Conservation (phyloP, 495 filamentous ascomycete species). For the Xylaria longipes region DNA sequence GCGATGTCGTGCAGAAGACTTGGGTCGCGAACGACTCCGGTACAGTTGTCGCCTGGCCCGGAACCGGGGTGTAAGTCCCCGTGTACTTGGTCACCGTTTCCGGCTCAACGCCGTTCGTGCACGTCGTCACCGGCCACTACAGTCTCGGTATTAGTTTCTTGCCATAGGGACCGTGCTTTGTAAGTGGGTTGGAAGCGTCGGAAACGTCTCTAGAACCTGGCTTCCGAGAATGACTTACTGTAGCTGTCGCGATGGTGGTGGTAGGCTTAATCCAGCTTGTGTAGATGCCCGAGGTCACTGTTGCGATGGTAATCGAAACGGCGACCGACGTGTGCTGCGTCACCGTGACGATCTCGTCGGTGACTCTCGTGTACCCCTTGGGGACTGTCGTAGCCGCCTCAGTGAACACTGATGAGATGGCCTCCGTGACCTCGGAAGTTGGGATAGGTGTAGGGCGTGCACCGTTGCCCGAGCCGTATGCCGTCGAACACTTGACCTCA, state of each 20-base stretch:
- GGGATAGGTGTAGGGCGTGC: constrained; percentile 12
- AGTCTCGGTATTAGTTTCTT: background rate
- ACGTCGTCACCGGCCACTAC: constrained; percentile 14
- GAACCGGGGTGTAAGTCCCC: constrained; percentile 31
- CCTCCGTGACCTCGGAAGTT: constrained; percentile 1
- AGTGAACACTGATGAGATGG: background rate
- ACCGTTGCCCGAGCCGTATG: constrained; percentile 14
- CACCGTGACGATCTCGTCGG: background rate
- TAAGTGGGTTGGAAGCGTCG: background rate
- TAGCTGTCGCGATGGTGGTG: constrained; percentile 7
- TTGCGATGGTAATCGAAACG: background rate
- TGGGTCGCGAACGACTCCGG: constrained; percentile 32
- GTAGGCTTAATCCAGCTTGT: background rate
- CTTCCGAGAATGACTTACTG: background rate
- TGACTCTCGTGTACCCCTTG: constrained; percentile 11
- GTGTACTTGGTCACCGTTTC: constrained; percentile 30
- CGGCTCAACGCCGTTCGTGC: constrained; percentile 22
- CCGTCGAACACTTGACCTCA: constrained; percentile 2
- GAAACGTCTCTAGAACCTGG: background rate
- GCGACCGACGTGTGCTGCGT: constrained; percentile 2
- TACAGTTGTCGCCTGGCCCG: constrained; percentile 32
- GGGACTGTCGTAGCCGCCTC: background rate
- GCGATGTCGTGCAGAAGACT: constrained; percentile 28
- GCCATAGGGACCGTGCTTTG: background rate
- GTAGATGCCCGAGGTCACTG: constrained; percentile 13